Evolutionary conservation across 306 rosid genomes (phyloP).

Genomic region (Boehmeria nivea): DNA sequence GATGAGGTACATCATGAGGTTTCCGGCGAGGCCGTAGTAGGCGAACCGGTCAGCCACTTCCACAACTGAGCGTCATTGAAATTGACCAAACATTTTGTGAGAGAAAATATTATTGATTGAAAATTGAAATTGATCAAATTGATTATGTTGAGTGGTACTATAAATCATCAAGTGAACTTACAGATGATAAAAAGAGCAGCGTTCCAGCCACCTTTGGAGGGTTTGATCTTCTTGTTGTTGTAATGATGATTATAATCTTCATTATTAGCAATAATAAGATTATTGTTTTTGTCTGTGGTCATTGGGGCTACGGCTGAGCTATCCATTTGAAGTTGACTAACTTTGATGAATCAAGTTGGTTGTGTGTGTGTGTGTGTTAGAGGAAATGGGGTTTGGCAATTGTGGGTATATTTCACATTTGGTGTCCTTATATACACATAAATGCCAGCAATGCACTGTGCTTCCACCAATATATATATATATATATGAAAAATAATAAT

Average conservation of each 20-base stretch:
- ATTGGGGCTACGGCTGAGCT: constrained; percentile 8
- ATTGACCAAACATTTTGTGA: background rate
- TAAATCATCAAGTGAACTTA: too few relatives aligned
- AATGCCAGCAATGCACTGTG: too few relatives aligned
- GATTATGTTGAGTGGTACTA: too few relatives aligned
- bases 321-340: constrained; percentile 3
- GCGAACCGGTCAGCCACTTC: constrained; percentile 52
- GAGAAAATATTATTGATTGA: background rate
- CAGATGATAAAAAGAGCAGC: constrained; percentile 57
- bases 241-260: too few relatives aligned
- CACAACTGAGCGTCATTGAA: constrained; percentile 22
- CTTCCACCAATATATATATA: too few relatives aligned
- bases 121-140: background rate
- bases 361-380: too few relatives aligned
- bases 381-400: too few relatives aligned
- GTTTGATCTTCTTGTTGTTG: background rate
- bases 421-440: too few relatives aligned
- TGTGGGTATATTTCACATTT: too few relatives aligned
- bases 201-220: constrained; percentile 42
- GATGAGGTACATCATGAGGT: constrained; percentile 38
- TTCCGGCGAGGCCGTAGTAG: constrained; percentile 32
- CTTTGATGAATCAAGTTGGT: background rate
- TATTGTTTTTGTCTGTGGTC: background rate
- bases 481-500: too few relatives aligned
- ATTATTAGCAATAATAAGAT: too few relatives aligned